Evolutionary conservation across 1,139 yeast species (phyloP), one percentile per base, ranked within the genome.

Genomic region (Meyerozyma guilliermondii): DNA sequence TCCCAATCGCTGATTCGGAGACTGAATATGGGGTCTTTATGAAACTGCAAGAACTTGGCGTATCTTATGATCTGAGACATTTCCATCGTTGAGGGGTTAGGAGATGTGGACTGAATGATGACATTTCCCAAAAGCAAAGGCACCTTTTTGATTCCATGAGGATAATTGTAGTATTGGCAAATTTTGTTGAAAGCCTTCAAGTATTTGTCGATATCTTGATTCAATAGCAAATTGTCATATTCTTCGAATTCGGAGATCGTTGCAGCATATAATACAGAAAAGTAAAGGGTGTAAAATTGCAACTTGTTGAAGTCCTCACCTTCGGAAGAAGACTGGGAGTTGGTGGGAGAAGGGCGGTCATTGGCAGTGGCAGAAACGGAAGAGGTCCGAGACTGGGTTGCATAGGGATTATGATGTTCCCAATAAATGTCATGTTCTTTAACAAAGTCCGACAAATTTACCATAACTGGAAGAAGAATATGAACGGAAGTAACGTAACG

Each of bases 161-260:
- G 81, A 49, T 74, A 77, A 47, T 76, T 74, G 49, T 72, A 66
- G 44, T 75, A 69, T 47, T 74, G 76, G 43, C 79, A 68, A 7
- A 74, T 71, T 43, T 66, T 69, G 51, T 75, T 71, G 50, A 75
- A 74, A 0, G 71, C 76, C 46, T 67, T 66, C 44, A 75, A 57
- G 48, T 74, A 76, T 43, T 63, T 68, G 51, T 72, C 70, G 39
- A 76, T 74, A 46, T 76, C 80, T 50, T 74, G 76, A 47, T 74
- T 72, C 42, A 76, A 56, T 41, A 71, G 54, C 22, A 71, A 52
- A 44, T 71, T 71, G 48, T 72, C 77, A 46, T 68, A 76, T 51
- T 76, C 80, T 52, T 76, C 80, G 50, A 76, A 76, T 51, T 76
- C 80, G 11, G 80, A 74, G 29, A 75, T 76, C 3, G 78, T 71